Conservation (phyloP, 2,329 filamentous ascomycete genomes). For the Akanthomyces muscarius region DNA sequence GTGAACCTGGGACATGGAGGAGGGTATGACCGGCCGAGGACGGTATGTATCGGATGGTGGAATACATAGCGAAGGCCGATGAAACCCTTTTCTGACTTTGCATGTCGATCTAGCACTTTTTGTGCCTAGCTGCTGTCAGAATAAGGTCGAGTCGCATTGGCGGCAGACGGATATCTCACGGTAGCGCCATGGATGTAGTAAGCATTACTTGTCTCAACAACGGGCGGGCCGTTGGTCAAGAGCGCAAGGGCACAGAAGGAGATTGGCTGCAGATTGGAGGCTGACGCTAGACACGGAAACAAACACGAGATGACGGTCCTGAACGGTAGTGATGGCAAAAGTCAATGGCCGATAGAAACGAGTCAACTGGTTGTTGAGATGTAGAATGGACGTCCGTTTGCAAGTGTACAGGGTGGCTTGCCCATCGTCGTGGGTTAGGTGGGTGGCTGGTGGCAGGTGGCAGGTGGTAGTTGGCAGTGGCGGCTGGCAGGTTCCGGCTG, state of each 20-base stretch:
- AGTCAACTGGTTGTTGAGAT: background rate
- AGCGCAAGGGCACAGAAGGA: background rate
- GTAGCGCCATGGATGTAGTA: slow-evolving; percentile 16
- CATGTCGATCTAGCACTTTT: slow-evolving; percentile 9
- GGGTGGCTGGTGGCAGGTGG: background rate
- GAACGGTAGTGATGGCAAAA: background rate
- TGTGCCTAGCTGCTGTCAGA: slow-evolving; percentile 14
- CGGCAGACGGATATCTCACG: slow-evolving; percentile 17
- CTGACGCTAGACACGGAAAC: background rate
- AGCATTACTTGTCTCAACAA: slow-evolving; percentile 11
- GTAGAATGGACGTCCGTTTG: slow-evolving; percentile 3
- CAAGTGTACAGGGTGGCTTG: background rate
- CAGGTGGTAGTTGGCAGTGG: background rate
- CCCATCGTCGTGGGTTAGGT: background rate
- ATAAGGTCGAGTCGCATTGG: slow-evolving; percentile 17
- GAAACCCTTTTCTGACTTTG: slow-evolving; percentile 10
- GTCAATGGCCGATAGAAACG: background rate
- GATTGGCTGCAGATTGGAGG: slow-evolving; percentile 1
- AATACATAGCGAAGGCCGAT: background rate
- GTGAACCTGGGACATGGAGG: background rate
- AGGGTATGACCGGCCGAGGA: background rate
- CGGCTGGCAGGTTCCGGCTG: background rate
- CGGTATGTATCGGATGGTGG: background rate
- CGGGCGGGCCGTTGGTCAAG: slow-evolving; percentile 2
- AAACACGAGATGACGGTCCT: background rate